phyloP scores from a whole-genome alignment of 331 rosid species.

The Telfairia occidentalis region DNA sequence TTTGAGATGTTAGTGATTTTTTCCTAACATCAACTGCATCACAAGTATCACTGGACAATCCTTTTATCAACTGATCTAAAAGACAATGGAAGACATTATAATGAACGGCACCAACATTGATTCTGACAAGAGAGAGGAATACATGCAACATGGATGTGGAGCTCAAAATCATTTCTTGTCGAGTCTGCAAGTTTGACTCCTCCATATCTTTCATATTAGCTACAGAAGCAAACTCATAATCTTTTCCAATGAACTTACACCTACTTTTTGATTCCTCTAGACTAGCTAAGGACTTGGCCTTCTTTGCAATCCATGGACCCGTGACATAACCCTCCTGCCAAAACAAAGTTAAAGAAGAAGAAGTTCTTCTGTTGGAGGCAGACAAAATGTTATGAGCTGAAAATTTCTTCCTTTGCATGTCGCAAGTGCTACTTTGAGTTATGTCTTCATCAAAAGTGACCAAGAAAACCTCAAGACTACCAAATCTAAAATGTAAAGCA shows the following conservation, averaged over 20 bases:
- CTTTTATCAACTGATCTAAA: slow-evolving; percentile 44
- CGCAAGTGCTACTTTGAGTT: slow-evolving; percentile 25
- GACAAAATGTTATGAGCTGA: slow-evolving; percentile 50
- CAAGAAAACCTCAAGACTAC: slow-evolving; percentile 50
- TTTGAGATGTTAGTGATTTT: slow-evolving; percentile 39
- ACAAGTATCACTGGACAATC: slow-evolving; percentile 29
- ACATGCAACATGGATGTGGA: slow-evolving; percentile 47
- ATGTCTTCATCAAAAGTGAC: slow-evolving; percentile 28
- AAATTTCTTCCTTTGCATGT: slow-evolving; percentile 29
- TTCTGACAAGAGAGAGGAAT: slow-evolving; percentile 32
- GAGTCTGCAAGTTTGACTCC: slow-evolving; percentile 58
- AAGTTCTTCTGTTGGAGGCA: slow-evolving; percentile 25
- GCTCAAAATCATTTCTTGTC: slow-evolving; percentile 74
- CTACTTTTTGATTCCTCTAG: slow-evolving; percentile 50
- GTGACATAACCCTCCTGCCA: slow-evolving; percentile 80
- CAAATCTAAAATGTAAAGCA: slow-evolving; percentile 48
- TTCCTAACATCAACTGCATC: slow-evolving; percentile 28
- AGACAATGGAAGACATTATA: slow-evolving; percentile 38
- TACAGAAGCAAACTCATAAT: slow-evolving; percentile 68
- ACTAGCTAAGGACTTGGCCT: slow-evolving; percentile 61
- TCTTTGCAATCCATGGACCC: slow-evolving; percentile 86
- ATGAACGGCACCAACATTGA: slow-evolving; percentile 39
- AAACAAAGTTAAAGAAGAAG: slow-evolving; percentile 47
- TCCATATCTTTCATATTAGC: slow-evolving; percentile 59
- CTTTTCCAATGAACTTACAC: slow-evolving; percentile 42